phyloP scores from a whole-genome alignment of 2,329 filamentous ascomycete genomes.

The Neophaeococcomyces mojaviensis region DNA sequence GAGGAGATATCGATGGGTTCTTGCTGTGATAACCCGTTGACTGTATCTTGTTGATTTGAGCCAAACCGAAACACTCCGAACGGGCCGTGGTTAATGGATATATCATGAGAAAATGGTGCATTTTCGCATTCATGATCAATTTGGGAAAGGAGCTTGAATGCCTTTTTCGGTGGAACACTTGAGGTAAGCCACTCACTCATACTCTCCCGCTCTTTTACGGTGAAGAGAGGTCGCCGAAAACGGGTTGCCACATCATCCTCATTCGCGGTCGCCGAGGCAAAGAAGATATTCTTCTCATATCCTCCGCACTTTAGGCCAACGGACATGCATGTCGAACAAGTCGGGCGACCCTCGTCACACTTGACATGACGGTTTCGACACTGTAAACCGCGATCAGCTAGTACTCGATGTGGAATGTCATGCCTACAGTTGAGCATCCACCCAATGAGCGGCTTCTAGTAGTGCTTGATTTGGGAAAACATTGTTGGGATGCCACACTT shows the following conservation, averaged over 20 bases:
- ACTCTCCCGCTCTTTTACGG: constrained; percentile 28
- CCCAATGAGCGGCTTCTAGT: constrained; percentile 10
- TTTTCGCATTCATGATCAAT: constrained; percentile 27
- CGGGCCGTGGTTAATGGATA: constrained; percentile 9
- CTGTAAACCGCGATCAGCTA: constrained; percentile 14
- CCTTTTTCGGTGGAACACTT: constrained; percentile 25
- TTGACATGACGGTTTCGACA: constrained; percentile 38
- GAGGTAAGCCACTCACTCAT: constrained; percentile 33
- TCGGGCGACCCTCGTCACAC: constrained; percentile 38
- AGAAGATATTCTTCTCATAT: constrained; percentile 35
- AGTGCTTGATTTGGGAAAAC: background rate
- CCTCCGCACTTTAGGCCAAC: constrained; percentile 33
- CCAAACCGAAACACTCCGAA: constrained; percentile 12
- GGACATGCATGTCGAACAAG: constrained; percentile 32
- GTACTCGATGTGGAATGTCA: background rate
- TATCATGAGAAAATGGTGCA: background rate
- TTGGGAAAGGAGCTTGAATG: constrained; percentile 15
- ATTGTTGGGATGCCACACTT: too few relatives aligned
- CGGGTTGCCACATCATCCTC: constrained; percentile 22
- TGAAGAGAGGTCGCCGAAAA: constrained; percentile 39
- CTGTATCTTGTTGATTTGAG: background rate
- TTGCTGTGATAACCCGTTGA: background rate
- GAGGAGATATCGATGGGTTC: too few relatives aligned
- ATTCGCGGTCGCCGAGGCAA: constrained; percentile 16
- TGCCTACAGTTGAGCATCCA: constrained; percentile 12